Percentiles rank a stretch among this genome's conserved stretches.
Conservation (phyloP, 345 rosid genomes). For the Rubroshorea leprosula region DNA sequence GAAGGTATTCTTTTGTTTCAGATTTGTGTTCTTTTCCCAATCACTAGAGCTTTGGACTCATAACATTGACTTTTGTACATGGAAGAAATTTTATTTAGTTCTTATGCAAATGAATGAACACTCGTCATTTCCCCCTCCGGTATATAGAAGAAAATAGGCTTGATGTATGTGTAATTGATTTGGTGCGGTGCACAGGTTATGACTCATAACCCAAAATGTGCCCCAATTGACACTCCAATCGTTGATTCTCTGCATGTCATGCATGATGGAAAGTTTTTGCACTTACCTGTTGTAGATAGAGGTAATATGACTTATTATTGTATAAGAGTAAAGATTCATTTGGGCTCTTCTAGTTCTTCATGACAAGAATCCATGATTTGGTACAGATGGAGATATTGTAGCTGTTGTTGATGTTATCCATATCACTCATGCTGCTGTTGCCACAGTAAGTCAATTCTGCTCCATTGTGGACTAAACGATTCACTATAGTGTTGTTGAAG, state of each 20-base stretch:
- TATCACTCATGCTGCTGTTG: conserved; percentile 93
- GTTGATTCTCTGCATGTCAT: conserved; percentile 93
- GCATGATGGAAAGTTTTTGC: conserved; percentile 98
- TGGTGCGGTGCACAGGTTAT: conserved; percentile 68
- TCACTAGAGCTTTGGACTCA: neutral
- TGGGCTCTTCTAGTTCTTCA: conserved; percentile 5
- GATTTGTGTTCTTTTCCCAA: neutral
- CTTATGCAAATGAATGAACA: neutral
- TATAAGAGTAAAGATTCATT: conserved; percentile 14
- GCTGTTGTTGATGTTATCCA: conserved; percentile 86
- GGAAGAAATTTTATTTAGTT: neutral
- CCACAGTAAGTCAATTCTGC: conserved; percentile 58
- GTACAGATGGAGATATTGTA: conserved; percentile 74
- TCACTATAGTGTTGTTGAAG: conserved; percentile 7
- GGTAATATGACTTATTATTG: conserved; percentile 35
- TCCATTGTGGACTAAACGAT: conserved; percentile 5
- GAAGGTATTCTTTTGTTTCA: conserved; percentile 43
- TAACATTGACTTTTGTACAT: neutral
- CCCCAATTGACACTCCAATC: conserved; percentile 76
- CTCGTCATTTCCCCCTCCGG: neutral
- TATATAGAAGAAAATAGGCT: neutral
- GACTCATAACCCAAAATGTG: conserved; percentile 97
- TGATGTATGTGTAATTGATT: too few relatives aligned
- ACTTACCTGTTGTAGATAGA: conserved; percentile 86
- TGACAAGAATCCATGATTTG: conserved; percentile 22